Conservation (phyloP, 2,329 filamentous ascomycete species). For the Aureobasidium namibiae region DNA sequence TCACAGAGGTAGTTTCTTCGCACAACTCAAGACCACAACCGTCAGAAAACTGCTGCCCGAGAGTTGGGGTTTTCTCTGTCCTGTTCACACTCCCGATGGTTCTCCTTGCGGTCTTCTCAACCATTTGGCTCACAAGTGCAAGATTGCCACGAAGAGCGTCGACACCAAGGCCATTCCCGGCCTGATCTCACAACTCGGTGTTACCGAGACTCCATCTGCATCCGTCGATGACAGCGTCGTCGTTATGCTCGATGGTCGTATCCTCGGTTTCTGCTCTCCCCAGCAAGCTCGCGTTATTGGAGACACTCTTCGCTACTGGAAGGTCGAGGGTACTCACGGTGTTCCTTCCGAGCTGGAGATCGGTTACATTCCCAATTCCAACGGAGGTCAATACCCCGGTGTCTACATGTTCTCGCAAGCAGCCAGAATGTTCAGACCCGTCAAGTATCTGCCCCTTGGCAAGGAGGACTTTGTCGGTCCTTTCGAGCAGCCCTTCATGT, state of each 20-base stretch:
- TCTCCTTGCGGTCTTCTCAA: slow-evolving; percentile 89
- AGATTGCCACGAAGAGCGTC: slow-evolving; percentile 67
- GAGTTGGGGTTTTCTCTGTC: slow-evolving; percentile 96
- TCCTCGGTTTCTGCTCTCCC: slow-evolving; percentile 84
- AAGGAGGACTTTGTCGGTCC: slow-evolving; percentile 84
- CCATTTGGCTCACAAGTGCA: slow-evolving; percentile 91
- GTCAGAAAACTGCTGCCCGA: slow-evolving; percentile 92
- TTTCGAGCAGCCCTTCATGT: slow-evolving; percentile 97
- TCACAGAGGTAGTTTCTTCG: slow-evolving; percentile 97
- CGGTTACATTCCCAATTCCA: slow-evolving; percentile 79
- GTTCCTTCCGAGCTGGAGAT: slow-evolving; percentile 83
- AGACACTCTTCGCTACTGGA: slow-evolving; percentile 88
- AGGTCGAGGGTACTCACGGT: slow-evolving; percentile 75
- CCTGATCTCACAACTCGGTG: slow-evolving; percentile 70
- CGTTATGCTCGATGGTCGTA: slow-evolving; percentile 81
- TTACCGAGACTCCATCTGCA: slow-evolving; percentile 66
- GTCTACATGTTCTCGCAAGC: slow-evolving; percentile 86
- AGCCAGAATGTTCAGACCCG: slow-evolving; percentile 80
- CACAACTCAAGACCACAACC: slow-evolving; percentile 91
- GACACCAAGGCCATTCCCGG: slow-evolving; percentile 68
- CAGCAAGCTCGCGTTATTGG: slow-evolving; percentile 73
- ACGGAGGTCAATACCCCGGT: slow-evolving; percentile 90
- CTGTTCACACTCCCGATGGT: slow-evolving; percentile 95
- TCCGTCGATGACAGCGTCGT: slow-evolving; percentile 76
- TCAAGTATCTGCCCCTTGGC: slow-evolving; percentile 82